Percentiles rank a stretch among this genome's conserved stretches.
Conservation (phyloP, 2,329 filamentous ascomycete species). For the Herpotrichia juniperi region DNA sequence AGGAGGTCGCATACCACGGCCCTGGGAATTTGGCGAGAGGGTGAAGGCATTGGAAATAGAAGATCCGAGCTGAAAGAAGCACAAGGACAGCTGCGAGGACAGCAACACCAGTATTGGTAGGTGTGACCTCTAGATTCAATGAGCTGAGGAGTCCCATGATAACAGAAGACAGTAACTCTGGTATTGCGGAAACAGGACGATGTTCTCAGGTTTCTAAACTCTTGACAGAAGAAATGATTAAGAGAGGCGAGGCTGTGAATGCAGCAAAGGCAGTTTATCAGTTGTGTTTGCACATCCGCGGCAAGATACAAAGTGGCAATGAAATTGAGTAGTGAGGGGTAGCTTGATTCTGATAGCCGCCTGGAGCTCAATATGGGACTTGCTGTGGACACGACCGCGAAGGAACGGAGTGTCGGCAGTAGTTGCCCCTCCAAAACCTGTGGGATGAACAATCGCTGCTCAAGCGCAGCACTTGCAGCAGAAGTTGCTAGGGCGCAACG, state of each 20-base stretch:
- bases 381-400: background rate
- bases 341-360: too few relatives aligned
- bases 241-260: background rate
- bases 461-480: too few relatives aligned
- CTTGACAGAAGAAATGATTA: background rate
- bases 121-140: background rate
- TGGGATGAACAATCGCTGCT: background rate
- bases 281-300: background rate
- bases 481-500: too few relatives aligned
- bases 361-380: background rate
- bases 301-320: background rate
- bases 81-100: constrained; percentile 8
- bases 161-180: background rate
- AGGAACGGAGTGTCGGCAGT: background rate
- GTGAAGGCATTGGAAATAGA: constrained; percentile 50
- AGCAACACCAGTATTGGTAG: constrained; percentile 3
- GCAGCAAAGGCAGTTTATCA: background rate
- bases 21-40: constrained; percentile 52
- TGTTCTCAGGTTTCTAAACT: background rate
- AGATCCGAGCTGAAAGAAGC: too few relatives aligned
- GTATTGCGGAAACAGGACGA: background rate
- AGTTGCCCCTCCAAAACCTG: background rate
- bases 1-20: constrained; percentile 46
- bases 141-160: constrained; percentile 11
- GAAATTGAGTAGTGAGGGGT: too few relatives aligned